Percentiles rank a stretch among this genome's conserved stretches.
These are phyloP conservation scores for Rhizophora mangle DNA, from an alignment of 345 rosid genomes.

Conservation along the genomic window DNA sequence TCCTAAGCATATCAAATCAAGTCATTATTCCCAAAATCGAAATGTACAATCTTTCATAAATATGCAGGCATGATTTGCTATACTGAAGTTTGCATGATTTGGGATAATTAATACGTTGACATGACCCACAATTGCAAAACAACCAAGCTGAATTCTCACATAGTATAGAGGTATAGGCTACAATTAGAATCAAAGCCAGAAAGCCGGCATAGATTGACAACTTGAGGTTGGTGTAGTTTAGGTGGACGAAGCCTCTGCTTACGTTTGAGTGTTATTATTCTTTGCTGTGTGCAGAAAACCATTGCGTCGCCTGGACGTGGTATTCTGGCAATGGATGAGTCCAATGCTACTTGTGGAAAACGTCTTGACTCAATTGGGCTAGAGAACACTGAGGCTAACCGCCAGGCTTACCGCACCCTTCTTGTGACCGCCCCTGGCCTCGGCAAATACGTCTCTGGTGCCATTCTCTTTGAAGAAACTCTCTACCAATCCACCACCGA, in stretches of 20 bases:
- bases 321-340: conserved; percentile 98
- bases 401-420: conserved; percentile 93
- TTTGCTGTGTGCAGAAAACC: conserved; percentile 57
- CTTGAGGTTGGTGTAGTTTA: too few species aligned
- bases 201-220: too few species aligned
- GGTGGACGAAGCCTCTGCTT: background rate
- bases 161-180: too few species aligned
- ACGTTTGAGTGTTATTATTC: background rate
- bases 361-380: conserved; percentile 88
- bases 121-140: too few species aligned
- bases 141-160: too few species aligned
- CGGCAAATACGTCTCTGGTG: conserved; percentile 82
- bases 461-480: conserved; percentile 95
- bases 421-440: conserved; percentile 80
- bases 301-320: conserved; percentile 94
- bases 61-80: too few species aligned
- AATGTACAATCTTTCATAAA: too few species aligned
- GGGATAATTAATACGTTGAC: too few species aligned
- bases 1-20: too few species aligned
- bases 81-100: too few species aligned
- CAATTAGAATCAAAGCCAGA: too few species aligned
- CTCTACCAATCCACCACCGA: conserved; percentile 86
- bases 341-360: conserved; percentile 95
- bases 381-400: conserved; percentile 97
- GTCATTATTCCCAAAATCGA: too few species aligned